Conservation (phyloP, 345 rosid species). For the Pelargonium nanum region DNA sequence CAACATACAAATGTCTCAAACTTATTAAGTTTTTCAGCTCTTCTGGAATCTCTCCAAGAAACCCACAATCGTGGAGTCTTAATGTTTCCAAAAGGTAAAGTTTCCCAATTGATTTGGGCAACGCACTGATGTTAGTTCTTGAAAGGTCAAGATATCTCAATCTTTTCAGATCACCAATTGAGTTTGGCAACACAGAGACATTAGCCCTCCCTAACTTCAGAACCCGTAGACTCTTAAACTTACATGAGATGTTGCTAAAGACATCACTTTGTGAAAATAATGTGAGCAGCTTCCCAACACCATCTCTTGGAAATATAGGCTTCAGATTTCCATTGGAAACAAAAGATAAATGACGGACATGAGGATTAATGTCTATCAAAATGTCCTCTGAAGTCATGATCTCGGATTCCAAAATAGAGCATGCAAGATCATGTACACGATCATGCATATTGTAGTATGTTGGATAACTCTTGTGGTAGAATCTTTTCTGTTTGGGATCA, state of each 20-base stretch:
- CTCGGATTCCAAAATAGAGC: slow-evolving; percentile 9
- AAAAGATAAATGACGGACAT: slow-evolving; percentile 4
- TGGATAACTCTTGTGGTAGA: too few species aligned
- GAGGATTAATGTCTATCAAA: neutral
- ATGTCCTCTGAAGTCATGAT: neutral
- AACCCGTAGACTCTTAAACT: slow-evolving; percentile 5
- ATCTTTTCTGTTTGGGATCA: too few species aligned
- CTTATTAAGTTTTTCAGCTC: slow-evolving; percentile 1
- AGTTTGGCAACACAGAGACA: neutral
- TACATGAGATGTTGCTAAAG: neutral
- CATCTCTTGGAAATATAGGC: neutral
- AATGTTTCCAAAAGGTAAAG: slow-evolving; percentile 18
- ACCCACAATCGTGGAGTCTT: neutral
- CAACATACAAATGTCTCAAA: neutral
- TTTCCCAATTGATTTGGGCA: slow-evolving; percentile 12
- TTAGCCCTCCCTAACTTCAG: neutral
- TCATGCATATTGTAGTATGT: slow-evolving; percentile 31
- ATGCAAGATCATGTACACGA: slow-evolving; percentile 19
- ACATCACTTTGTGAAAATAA: neutral
- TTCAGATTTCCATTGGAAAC: neutral
- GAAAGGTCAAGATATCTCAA: slow-evolving; percentile 16
- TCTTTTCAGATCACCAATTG: slow-evolving; percentile 15
- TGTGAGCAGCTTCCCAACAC: neutral
- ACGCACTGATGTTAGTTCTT: accelerated
- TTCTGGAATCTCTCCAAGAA: slow-evolving; percentile 3